Evolutionary conservation across 805 yeast species (phyloP).

Genomic region (Starmerella floris): DNA sequence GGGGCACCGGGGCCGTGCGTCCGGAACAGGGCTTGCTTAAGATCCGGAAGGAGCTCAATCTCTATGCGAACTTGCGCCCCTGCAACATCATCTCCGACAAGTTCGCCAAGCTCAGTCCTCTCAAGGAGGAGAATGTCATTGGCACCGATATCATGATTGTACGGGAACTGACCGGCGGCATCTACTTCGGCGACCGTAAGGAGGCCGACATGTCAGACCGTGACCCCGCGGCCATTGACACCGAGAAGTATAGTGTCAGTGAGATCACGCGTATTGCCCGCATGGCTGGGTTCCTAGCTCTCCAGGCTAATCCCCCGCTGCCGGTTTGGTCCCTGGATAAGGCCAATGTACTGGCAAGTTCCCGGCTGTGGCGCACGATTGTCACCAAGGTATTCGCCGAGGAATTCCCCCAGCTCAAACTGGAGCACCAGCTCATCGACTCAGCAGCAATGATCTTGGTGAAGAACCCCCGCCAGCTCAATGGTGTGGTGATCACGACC

Average conservation of each 20-base stretch:
- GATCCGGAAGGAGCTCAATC: slow-evolving; percentile 84
- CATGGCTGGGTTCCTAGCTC: slow-evolving; percentile 95
- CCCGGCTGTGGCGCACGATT: slow-evolving; percentile 91
- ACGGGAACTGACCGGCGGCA: slow-evolving; percentile 95
- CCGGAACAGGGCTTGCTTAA: slow-evolving; percentile 94
- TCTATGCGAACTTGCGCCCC: slow-evolving; percentile 94
- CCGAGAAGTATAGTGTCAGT: slow-evolving; percentile 79
- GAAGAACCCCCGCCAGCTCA: slow-evolving; percentile 78
- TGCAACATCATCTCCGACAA: slow-evolving; percentile 84
- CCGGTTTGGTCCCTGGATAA: slow-evolving; percentile 95
- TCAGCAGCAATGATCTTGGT: slow-evolving; percentile 98
- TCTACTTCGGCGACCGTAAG: slow-evolving; percentile 88
- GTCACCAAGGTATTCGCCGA: slow-evolving; percentile 70
- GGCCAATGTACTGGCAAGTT: slow-evolving; percentile 93
- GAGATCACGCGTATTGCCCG: slow-evolving; percentile 93
- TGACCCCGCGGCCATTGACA: slow-evolving; percentile 62
- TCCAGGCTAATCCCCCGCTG: slow-evolving; percentile 83
- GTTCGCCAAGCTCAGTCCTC: slow-evolving; percentile 73
- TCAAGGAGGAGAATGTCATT: slow-evolving; percentile 66
- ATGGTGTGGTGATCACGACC: slow-evolving; percentile 83
- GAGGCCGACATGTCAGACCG: slow-evolving; percentile 75
- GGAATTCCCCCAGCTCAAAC: slow-evolving; percentile 79
- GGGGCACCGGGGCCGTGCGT: slow-evolving; percentile 95
- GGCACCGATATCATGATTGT: slow-evolving; percentile 91
- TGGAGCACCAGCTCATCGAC: slow-evolving; percentile 92